Evolutionary conservation across 2,329 filamentous ascomycete genomes (phyloP).

Genomic region (Alternaria ventricosa): DNA sequence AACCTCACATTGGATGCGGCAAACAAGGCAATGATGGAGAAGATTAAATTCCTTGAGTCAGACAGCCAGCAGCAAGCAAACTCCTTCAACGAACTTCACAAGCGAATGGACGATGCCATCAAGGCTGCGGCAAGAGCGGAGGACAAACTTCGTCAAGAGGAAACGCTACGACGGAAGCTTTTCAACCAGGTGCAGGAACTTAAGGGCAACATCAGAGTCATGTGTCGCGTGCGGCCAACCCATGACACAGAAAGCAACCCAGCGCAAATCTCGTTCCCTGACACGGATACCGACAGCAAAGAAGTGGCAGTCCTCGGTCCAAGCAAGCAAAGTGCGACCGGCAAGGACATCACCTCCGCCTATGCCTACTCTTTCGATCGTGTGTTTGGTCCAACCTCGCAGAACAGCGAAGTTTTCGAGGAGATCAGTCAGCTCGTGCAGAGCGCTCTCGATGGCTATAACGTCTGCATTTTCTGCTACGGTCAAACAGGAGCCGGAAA

Average conservation of each 20-base stretch:
- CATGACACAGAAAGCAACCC: slow-evolving; percentile 62
- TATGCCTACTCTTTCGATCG: slow-evolving; percentile 91
- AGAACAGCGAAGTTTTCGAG: slow-evolving; percentile 88
- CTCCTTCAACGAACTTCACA: slow-evolving; percentile 81
- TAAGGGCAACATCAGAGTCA: slow-evolving; percentile 97
- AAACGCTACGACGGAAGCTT: slow-evolving; percentile 85
- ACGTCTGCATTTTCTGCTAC: slow-evolving; percentile 98
- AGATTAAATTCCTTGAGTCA: slow-evolving; percentile 88
- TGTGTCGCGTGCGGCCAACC: slow-evolving; percentile 92
- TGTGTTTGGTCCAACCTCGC: slow-evolving; percentile 79
- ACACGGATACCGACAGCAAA: slow-evolving; percentile 79
- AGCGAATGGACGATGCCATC: slow-evolving; percentile 78
- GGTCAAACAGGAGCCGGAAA: slow-evolving; percentile 97
- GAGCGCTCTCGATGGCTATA: slow-evolving; percentile 95
- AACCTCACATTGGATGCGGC: slow-evolving; percentile 71
- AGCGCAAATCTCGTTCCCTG: slow-evolving; percentile 80
- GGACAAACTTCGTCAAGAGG: slow-evolving; percentile 86
- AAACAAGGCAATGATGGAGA: slow-evolving; percentile 76
- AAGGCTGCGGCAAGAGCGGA: slow-evolving; percentile 72
- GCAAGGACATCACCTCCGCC: slow-evolving; percentile 75
- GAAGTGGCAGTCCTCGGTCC: slow-evolving; percentile 85
- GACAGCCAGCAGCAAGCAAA: slow-evolving; percentile 88
- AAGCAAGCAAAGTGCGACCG: slow-evolving; percentile 83
- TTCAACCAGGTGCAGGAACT: slow-evolving; percentile 98
- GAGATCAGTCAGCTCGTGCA: slow-evolving; percentile 98